Percentiles rank a stretch among this genome's conserved stretches.
These are phyloP conservation scores for Coemansia javaensis DNA, from an alignment of 192 early-diverging fungal species.

Conservation along the genomic window DNA sequence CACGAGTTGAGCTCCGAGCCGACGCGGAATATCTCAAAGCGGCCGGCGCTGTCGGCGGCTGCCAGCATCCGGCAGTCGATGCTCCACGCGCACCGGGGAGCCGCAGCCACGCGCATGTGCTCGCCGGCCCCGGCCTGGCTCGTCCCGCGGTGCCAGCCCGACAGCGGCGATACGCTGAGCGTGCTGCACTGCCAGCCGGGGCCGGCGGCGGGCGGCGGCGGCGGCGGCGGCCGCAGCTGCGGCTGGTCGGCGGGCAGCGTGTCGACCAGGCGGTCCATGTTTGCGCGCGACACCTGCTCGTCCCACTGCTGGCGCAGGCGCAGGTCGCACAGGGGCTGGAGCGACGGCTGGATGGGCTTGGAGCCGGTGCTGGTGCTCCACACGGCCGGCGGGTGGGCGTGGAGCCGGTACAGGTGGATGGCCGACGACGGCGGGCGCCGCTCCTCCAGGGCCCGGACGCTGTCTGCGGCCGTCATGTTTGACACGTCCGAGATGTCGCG, in stretches of 20 bases:
- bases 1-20: conserved; percentile 41
- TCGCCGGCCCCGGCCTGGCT: conserved; percentile 31
- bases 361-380: conserved; percentile 25
- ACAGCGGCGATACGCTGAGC: conserved; percentile 40
- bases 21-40: conserved; percentile 43
- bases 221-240: not conserved
- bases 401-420: conserved; percentile 42
- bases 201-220: not conserved
- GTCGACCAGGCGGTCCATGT: conserved; percentile 33
- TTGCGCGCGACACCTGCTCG: conserved; percentile 27
- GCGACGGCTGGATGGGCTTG: conserved; percentile 34
- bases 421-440: conserved; percentile 36
- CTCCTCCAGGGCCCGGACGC: conserved; percentile 21
- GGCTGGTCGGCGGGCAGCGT: conserved; percentile 4
- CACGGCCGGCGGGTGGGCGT: conserved; percentile 31
- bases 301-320: conserved; percentile 48
- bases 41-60: conserved; percentile 32
- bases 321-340: conserved; percentile 44
- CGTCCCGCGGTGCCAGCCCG: conserved; percentile 42
- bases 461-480: conserved; percentile 32
- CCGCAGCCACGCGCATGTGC: conserved; percentile 44
- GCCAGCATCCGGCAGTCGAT: conserved; percentile 43
- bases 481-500: conserved; percentile 38
- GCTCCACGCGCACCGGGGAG: conserved; percentile 44
- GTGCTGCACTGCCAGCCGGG: conserved; percentile 14